These are phyloP conservation scores for Silene vulgaris DNA, from an alignment of 179 eudicot genomes.

Conservation along the genomic window DNA sequence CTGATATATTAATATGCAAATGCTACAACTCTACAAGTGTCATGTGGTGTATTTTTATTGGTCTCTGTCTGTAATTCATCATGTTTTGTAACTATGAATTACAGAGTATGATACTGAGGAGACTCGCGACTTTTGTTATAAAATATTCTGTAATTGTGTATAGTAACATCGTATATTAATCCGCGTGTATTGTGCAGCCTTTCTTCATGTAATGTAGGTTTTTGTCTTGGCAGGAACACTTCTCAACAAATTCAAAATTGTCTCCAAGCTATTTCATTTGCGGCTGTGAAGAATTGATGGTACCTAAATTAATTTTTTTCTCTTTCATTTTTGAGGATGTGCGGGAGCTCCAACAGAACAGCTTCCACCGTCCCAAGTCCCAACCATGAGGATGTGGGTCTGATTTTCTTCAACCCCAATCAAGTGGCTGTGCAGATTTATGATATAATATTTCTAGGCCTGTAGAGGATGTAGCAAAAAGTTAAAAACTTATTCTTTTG, in stretches of 20 bases:
- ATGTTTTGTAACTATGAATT: conserved; percentile 5
- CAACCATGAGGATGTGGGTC: neutral
- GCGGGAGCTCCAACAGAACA: neutral
- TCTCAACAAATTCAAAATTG: conserved; percentile 64
- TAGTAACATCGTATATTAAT: conserved; percentile 6
- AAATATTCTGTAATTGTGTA: neutral
- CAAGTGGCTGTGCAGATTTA: neutral
- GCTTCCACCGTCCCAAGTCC: neutral
- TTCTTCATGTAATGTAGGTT: conserved; percentile 8
- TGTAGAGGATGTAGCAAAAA: conserved; percentile 1
- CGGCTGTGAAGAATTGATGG: conserved; percentile 75
- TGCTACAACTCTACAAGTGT: neutral
- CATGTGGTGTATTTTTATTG: neutral
- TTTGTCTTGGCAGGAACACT: conserved; percentile 60
- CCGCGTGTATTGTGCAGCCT: neutral
- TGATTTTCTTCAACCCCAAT: neutral
- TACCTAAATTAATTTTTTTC: conserved; percentile 28
- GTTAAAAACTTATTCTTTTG: neutral
- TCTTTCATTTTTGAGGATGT: conserved; percentile 3
- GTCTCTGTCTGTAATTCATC: conserved; percentile 4
- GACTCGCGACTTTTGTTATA: neutral
- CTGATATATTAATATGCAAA: neutral
- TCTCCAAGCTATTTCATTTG: conserved; percentile 72
- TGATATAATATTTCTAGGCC: neutral
- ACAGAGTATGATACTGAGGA: neutral